Evolutionary conservation across 306 rosid species (phyloP).

Genomic region (Casuarina cunninghamiana): DNA sequence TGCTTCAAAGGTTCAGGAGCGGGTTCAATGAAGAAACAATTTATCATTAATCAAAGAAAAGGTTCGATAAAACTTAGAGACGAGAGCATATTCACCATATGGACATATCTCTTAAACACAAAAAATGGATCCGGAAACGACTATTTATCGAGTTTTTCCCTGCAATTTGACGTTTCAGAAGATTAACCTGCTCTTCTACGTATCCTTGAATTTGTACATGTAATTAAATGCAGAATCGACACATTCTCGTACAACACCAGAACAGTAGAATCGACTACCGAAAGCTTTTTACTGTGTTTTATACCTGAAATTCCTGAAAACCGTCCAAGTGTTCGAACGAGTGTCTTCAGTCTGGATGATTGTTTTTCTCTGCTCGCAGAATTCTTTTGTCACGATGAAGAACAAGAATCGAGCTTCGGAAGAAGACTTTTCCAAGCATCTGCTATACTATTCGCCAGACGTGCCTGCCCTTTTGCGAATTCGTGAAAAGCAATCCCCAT

Average conservation of each 20-base stretch:
- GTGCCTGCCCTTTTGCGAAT: conserved; percentile 96
- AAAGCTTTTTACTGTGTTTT: conserved; percentile 35
- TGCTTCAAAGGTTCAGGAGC: no score
- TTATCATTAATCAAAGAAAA: no score
- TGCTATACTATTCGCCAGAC: conserved; percentile 77
- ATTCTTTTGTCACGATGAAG: conserved; percentile 36
- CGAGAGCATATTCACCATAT: background rate
- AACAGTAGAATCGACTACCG: conserved; percentile 36
- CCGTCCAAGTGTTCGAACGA: background rate
- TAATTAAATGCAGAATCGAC: conserved; percentile 26
- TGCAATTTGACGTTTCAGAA: conserved; percentile 15
- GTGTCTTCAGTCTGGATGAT: background rate
- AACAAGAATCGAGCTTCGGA: conserved; percentile 86
- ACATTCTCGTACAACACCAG: conserved; percentile 35
- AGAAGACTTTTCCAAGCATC: conserved; percentile 95
- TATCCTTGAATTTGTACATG: conserved; percentile 53
- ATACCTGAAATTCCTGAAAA: conserved; percentile 24
- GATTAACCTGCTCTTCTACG: conserved; percentile 7
- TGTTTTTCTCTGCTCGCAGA: conserved; percentile 24
- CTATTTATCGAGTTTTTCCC: conserved; percentile 1
- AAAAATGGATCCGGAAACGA: conserved; percentile 8
- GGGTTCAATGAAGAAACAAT: no score
- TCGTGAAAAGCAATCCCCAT: conserved; percentile 94
- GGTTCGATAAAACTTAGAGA: background rate
- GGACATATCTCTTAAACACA: background rate